Conservation (phyloP, 1,139 yeast genomes). For the Saccharomycopsis hybrid region DNA sequence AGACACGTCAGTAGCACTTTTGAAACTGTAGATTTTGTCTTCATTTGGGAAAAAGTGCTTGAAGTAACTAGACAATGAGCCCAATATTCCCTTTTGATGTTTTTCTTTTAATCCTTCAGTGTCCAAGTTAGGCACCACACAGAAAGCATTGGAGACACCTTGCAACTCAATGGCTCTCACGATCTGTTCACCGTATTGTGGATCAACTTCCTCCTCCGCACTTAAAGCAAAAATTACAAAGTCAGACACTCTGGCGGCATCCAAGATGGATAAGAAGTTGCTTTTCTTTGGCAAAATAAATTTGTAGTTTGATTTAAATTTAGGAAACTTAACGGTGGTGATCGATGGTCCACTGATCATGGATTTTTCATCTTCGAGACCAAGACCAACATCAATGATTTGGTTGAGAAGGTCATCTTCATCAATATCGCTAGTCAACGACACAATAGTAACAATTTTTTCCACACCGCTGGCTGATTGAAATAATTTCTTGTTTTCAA, state of each 20-base stretch:
- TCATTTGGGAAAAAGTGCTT: slow-evolving; percentile 85
- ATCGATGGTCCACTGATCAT: slow-evolving; percentile 39
- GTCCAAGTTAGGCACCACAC: slow-evolving; percentile 71
- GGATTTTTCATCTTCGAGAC: slow-evolving; percentile 29
- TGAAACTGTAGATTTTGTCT: slow-evolving; percentile 71
- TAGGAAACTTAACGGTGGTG: slow-evolving; percentile 42
- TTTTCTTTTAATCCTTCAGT: slow-evolving; percentile 62
- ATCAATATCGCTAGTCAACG: slow-evolving; percentile 68
- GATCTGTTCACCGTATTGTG: slow-evolving; percentile 76
- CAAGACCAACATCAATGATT: slow-evolving; percentile 31
- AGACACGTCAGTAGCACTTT: slow-evolving; percentile 56
- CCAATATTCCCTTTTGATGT: slow-evolving; percentile 70
- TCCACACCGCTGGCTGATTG: slow-evolving; percentile 79
- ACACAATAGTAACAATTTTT: slow-evolving; percentile 72
- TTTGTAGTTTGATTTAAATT: slow-evolving; percentile 72
- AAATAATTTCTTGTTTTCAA: slow-evolving; percentile 53
- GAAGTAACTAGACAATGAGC: slow-evolving; percentile 76
- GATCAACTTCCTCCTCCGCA: slow-evolving; percentile 76
- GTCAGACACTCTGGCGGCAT: slow-evolving; percentile 85
- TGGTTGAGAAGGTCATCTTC: slow-evolving; percentile 50
- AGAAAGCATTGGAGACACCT: slow-evolving; percentile 80
- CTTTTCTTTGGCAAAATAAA: slow-evolving; percentile 68
- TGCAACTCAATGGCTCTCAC: slow-evolving; percentile 85
- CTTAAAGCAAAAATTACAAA: slow-evolving; percentile 82
- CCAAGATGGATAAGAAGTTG: slow-evolving; percentile 65